Percentiles rank a stretch among this genome's conserved stretches.
These are phyloP conservation scores for Geranomyces michiganensis DNA, from an alignment of 192 early-diverging fungal genomes.

Conservation along the genomic window DNA sequence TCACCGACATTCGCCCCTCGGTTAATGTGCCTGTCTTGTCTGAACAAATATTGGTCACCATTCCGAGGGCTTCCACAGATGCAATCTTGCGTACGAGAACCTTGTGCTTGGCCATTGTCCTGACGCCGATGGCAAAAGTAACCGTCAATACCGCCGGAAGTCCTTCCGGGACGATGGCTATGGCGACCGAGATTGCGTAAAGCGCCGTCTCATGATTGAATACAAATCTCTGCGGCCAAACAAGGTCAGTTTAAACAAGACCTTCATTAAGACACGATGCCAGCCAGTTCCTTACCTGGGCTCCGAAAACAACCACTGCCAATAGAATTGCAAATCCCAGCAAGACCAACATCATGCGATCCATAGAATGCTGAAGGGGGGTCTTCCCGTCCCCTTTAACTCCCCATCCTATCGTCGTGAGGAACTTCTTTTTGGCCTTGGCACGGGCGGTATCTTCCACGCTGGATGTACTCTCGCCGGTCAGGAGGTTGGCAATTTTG, in stretches of 20 bases:
- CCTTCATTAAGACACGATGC: slow-evolving; percentile 30
- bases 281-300: slow-evolving; percentile 26
- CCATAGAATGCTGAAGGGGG: slow-evolving; percentile 56
- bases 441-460: not conserved
- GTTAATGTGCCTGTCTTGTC: slow-evolving; percentile 95
- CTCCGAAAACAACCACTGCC: slow-evolving; percentile 43
- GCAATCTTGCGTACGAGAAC: slow-evolving; percentile 81
- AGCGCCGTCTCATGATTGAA: slow-evolving; percentile 72
- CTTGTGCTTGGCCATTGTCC: slow-evolving; percentile 81
- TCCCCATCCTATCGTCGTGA: not conserved
- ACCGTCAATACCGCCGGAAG: slow-evolving; percentile 88
- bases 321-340: slow-evolving; percentile 35
- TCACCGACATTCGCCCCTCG: slow-evolving; percentile 73
- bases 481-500: slow-evolving; percentile 70
- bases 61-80: slow-evolving; percentile 88
- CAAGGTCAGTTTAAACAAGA: slow-evolving; percentile 42
- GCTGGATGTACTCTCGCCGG: no score
- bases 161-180: slow-evolving; percentile 88
- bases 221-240: slow-evolving; percentile 34
- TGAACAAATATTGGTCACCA: slow-evolving; percentile 70
- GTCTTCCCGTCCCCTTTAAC: slow-evolving; percentile 39
- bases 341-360: slow-evolving; percentile 35
- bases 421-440: not conserved
- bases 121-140: slow-evolving; percentile 80
- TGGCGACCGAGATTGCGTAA: slow-evolving; percentile 73